Conservation (phyloP, 176 grass and related monocot species). For the Zea luxurians region DNA sequence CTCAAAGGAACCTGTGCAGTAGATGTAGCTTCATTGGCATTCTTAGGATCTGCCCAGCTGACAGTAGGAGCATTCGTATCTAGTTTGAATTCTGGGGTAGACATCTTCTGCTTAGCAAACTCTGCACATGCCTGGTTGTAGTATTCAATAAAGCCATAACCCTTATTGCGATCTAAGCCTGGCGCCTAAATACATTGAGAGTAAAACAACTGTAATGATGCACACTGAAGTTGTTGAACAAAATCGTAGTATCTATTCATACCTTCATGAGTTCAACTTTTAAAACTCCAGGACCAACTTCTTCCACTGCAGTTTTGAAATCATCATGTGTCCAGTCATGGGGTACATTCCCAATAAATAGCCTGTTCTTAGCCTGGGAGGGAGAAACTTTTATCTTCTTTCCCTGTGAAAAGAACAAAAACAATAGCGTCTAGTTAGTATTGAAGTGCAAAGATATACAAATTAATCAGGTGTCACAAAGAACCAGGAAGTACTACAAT, state of each 20-base stretch:
- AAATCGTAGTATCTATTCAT: slow-evolving; percentile 22
- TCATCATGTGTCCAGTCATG: slow-evolving; percentile 65
- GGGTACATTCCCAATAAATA: slow-evolving; percentile 94
- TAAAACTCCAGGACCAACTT: slow-evolving; percentile 84
- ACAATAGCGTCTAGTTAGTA: slow-evolving; percentile 18
- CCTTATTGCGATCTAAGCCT: slow-evolving; percentile 53
- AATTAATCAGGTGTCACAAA: not conserved
- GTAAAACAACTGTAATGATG: slow-evolving; percentile 25
- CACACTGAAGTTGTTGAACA: slow-evolving; percentile 12
- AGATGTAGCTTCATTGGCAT: slow-evolving; percentile 56
- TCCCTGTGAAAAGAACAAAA: slow-evolving; percentile 52
- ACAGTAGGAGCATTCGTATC: slow-evolving; percentile 74
- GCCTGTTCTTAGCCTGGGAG: slow-evolving; percentile 77
- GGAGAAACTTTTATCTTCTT: slow-evolving; percentile 72
- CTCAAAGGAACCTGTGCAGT: slow-evolving; percentile 59
- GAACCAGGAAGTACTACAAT: not conserved
- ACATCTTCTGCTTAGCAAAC: slow-evolving; percentile 82
- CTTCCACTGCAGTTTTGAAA: slow-evolving; percentile 61
- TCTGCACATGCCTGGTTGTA: slow-evolving; percentile 94
- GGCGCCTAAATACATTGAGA: slow-evolving; percentile 48
- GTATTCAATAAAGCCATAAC: slow-evolving; percentile 87
- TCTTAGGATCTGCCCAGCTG: slow-evolving; percentile 86
- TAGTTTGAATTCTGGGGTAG: slow-evolving; percentile 75
- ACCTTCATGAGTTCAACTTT: slow-evolving; percentile 80
- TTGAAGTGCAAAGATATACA: slow-evolving; percentile 6